These are phyloP conservation scores for Blepharisma japonicum DNA, from an alignment of 73 alveolate species.

Conservation along the genomic window DNA sequence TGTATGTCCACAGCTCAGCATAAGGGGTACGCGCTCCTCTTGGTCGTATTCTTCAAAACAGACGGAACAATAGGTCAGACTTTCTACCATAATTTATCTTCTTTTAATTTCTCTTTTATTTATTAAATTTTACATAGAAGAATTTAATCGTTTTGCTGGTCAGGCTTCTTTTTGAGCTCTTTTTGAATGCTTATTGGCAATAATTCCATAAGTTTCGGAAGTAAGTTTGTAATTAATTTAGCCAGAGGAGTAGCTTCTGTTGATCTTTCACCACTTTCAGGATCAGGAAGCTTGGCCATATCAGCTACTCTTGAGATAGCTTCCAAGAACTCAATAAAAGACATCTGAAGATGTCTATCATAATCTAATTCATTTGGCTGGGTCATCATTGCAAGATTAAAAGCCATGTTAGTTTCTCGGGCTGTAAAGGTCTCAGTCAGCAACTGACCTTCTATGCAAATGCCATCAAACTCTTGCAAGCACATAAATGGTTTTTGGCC, in stretches of 20 bases:
- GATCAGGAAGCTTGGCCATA: slow-evolving; percentile 41
- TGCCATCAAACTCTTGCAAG: slow-evolving; percentile 65
- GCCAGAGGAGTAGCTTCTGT: background rate
- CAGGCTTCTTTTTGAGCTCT: background rate
- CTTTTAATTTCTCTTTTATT: too few species aligned
- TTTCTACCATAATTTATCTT: background rate
- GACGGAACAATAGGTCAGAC: slow-evolving; percentile 57
- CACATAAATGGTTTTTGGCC: slow-evolving; percentile 51
- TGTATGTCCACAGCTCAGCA: slow-evolving; percentile 77
- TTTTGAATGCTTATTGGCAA: slow-evolving; percentile 8
- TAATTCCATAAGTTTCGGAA: slow-evolving; percentile 7
- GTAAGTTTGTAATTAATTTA: background rate
- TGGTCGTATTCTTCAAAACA: slow-evolving; percentile 68
- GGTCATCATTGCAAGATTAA: slow-evolving; percentile 78
- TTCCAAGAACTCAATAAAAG: slow-evolving; percentile 68
- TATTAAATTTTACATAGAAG: too few species aligned
- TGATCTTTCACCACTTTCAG: slow-evolving; percentile 28
- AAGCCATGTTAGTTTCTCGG: slow-evolving; percentile 64
- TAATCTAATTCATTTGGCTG: slow-evolving; percentile 66
- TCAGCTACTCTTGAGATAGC: slow-evolving; percentile 79
- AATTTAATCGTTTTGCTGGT: too few species aligned
- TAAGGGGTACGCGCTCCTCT: slow-evolving; percentile 69
- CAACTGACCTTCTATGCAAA: slow-evolving; percentile 51
- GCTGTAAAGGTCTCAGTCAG: slow-evolving; percentile 66
- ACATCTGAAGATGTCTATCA: slow-evolving; percentile 74